These are phyloP conservation scores for Naganishia randhawae DNA, from an alignment of 768 basidiomycete species.

Conservation along the genomic window DNA sequence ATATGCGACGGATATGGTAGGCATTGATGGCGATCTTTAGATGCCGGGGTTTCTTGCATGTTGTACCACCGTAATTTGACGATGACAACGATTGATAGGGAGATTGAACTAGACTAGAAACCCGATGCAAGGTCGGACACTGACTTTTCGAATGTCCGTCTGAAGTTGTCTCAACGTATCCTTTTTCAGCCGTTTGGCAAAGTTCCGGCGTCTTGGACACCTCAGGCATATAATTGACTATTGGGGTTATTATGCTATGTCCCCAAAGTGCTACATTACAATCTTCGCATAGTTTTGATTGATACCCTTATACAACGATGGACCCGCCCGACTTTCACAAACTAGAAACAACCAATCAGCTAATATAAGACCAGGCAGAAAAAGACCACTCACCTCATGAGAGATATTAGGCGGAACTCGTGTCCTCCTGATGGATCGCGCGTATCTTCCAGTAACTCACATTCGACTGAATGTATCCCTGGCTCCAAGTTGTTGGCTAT, in stretches of 20 bases:
- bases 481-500: conserved; percentile 33
- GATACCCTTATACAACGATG: not conserved
- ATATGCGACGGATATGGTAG: too few relatives aligned
- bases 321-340: not conserved
- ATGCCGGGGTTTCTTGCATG: not conserved
- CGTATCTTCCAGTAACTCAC: conserved; percentile 43
- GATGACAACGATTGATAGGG: not conserved
- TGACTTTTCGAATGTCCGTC: not conserved
- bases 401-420: conserved; percentile 42
- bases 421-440: conserved; percentile 41
- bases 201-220: too few relatives aligned
- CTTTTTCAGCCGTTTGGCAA: too few relatives aligned
- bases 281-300: not conserved
- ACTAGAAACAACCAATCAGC: not conserved
- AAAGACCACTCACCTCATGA: conserved; percentile 32
- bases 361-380: not conserved
- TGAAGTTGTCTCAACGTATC: not conserved
- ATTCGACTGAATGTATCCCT: conserved; percentile 42
- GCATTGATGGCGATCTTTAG: not conserved
- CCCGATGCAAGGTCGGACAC: too few relatives aligned
- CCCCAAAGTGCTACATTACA: not conserved
- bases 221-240: too few relatives aligned
- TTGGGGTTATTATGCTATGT: not conserved
- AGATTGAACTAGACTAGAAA: too few relatives aligned
- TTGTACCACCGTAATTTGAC: not conserved